Percentiles rank a stretch among this genome's conserved stretches.
Evolutionary conservation across 73 alveolate genomes (phyloP).

Genomic region (Paramecium biaurelia): DNA sequence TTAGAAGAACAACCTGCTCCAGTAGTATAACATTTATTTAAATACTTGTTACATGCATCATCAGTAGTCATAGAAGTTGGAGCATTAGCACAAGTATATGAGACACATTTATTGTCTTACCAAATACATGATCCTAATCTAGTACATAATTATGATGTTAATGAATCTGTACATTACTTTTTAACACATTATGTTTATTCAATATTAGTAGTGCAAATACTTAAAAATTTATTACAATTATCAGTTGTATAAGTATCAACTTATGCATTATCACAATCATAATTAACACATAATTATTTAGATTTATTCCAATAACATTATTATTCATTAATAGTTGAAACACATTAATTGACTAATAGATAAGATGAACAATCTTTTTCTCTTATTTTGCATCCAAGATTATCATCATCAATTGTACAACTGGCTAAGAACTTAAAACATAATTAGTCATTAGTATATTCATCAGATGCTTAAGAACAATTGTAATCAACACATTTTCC

Average conservation of each 20-base stretch:
- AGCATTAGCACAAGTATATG: background rate
- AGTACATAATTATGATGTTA: background rate
- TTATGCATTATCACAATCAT: background rate
- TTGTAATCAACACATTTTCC: background rate
- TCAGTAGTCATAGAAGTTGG: constrained; percentile 15
- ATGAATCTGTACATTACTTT: background rate
- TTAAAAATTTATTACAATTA: background rate
- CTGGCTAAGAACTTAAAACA: background rate
- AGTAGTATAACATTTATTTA: background rate
- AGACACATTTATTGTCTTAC: background rate
- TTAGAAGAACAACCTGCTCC: constrained; percentile 12
- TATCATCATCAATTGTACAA: background rate
- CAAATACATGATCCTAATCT: background rate
- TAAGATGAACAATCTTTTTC: background rate
- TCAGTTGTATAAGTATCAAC: background rate
- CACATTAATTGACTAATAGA: background rate
- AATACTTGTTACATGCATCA: background rate
- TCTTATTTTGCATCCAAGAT: background rate
- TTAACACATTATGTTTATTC: background rate
- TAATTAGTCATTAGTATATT: background rate
- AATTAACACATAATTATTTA: background rate
- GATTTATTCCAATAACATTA: constrained; percentile 11
- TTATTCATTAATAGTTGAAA: background rate
- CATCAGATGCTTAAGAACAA: constrained; percentile 6
- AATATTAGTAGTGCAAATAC: background rate